phyloP scores from a whole-genome alignment of 768 basidiomycete species.

The Pleurotus cornucopiae region DNA sequence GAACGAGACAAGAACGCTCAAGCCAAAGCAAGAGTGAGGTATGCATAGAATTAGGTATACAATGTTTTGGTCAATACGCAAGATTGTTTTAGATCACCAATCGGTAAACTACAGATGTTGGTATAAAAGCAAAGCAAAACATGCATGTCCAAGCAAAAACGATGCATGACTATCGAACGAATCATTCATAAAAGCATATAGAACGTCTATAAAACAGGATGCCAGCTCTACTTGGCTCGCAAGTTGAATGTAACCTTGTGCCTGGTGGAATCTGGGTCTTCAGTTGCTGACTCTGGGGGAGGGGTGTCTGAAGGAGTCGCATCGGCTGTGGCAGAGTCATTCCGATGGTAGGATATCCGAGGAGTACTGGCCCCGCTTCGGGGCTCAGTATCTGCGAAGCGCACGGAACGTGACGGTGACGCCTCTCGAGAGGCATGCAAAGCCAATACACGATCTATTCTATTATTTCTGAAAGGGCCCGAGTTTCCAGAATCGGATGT shows the following conservation, averaged over 20 bases:
- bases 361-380: slow-evolving; percentile 18
- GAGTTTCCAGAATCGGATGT: background rate
- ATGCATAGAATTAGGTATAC: background rate
- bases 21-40: background rate
- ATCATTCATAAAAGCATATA: background rate
- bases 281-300: background rate
- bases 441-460: slow-evolving; percentile 15
- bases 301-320: background rate
- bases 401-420: slow-evolving; percentile 25
- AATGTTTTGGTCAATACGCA: background rate
- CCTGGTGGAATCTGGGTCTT: background rate
- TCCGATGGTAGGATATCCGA: background rate
- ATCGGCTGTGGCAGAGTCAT: background rate
- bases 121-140: no score
- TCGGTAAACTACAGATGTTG: no score
- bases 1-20: background rate
- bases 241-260: slow-evolving; percentile 6
- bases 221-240: background rate
- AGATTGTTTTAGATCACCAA: background rate
- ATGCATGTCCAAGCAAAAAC: background rate
- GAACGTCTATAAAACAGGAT: background rate
- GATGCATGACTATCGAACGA: background rate
- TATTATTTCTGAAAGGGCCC: slow-evolving; percentile 13
- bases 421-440: slow-evolving; percentile 16
- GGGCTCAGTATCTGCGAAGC: slow-evolving; percentile 19